Evolutionary conservation across 352 stramenopile genomes (phyloP), one percentile per base, ranked within the genome.

Genomic region (Sclerospora graminicola): DNA sequence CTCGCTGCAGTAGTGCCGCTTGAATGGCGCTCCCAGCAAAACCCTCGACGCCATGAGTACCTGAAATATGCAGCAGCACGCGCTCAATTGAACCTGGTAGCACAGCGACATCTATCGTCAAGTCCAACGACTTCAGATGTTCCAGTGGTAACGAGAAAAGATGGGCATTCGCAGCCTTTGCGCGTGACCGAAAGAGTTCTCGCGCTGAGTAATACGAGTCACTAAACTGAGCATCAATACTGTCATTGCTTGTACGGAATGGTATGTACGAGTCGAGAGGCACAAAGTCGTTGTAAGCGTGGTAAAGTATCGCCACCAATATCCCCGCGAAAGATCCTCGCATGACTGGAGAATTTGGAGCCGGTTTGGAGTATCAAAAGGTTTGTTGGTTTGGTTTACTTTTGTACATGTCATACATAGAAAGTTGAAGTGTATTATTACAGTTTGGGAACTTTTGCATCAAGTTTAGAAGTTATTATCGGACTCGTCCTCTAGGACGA

Each of bases 1-100:
- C 32, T 52, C 54, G 52, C 32, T 66, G 15, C 29, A 89, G 45
- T 13, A 90, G 39, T 7, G 38, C 55, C 21, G 65, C 66, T 51
- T 93, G 81, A 41, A 90, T 84, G 11, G 76, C 81, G 34, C 81
- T 93, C n/a, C 81, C 81, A 2, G 78, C 76, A 45, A 88, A 90
- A 18, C 75, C 76, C 29, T 93, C 81, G 36, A 89, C 78, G 26
- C 81, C 81, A 44, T 93, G 81, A 5, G 76, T 93, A 10, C 78
- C 81, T 29, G 71, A 87, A 32, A 93, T 62, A 45, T 93, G 81
- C 19, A 92, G 56, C 26, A 91, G 42, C 14, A 81, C 75, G 7
- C 63, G 63, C 7, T 81, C 57, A 0, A 41, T 64, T 0, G 57
- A 48, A 2, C 77, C 72, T 21, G 40, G n/a, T 7, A 89, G 23